Percentiles rank a stretch among this genome's conserved stretches.
Evolutionary conservation across 1,284 basidiomycete genomes (phyloP).

Genomic region (Pisolithus thermaeus): DNA sequence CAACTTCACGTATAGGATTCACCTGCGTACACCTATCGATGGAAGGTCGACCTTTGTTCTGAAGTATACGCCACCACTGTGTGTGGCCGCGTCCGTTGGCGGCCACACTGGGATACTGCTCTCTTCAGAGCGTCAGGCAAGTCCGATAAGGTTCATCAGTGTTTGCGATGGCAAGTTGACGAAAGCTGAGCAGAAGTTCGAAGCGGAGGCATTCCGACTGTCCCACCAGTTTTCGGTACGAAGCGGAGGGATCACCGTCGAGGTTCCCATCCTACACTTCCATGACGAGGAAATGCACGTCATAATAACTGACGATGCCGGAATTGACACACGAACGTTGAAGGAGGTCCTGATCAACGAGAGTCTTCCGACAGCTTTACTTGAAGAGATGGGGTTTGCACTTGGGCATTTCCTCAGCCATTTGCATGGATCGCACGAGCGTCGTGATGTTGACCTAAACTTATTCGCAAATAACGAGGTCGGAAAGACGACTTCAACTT

Average conservation of each 20-base stretch:
- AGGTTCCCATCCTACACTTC: conserved; percentile 42
- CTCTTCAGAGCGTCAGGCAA: conserved; percentile 49
- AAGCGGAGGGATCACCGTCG: conserved; percentile 32
- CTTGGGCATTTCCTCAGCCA: conserved; percentile 46
- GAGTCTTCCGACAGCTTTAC: conserved; percentile 27
- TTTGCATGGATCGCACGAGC: conserved; percentile 41
- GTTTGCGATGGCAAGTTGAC: conserved; percentile 5
- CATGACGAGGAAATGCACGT: conserved; percentile 44
- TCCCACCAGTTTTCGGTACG: conserved; percentile 28
- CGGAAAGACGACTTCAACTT: conserved; percentile 38
- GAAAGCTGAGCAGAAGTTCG: conserved; percentile 33
- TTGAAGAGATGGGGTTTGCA: conserved; percentile 40
- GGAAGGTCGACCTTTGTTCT: conserved; percentile 43
- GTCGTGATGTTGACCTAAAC: conserved; percentile 26
- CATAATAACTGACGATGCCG: conserved; percentile 59
- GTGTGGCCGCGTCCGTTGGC: conserved; percentile 22
- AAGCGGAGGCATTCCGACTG: conserved; percentile 44
- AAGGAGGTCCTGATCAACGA: conserved; percentile 44
- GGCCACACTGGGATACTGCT: conserved; percentile 27
- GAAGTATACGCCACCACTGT: conserved; percentile 48
- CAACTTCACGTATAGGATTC: conserved; percentile 51
- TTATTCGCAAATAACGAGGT: conserved; percentile 37
- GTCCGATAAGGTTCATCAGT: conserved; percentile 1
- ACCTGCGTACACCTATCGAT: conserved; percentile 33
- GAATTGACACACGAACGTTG: conserved; percentile 35